A percentile compares a stretch with the other conserved stretches of the same genome.
phyloP scores from a whole-genome alignment of 495 filamentous ascomycete species.

The Astrocystis sublimbata region DNA sequence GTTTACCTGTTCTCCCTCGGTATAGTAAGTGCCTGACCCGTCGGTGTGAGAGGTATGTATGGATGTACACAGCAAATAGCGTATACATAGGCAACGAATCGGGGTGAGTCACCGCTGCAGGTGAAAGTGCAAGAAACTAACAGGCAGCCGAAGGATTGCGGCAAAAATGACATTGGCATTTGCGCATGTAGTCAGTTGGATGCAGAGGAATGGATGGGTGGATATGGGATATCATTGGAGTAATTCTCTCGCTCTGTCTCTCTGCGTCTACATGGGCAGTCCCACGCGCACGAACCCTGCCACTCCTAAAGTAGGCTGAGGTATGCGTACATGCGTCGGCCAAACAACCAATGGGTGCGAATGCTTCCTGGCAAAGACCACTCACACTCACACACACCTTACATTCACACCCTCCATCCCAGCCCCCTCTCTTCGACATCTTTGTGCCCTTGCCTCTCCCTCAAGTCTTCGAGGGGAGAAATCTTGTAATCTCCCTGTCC shows the following conservation, averaged over 20 bases:
- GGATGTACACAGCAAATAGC: too few relatives aligned
- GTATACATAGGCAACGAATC: too few relatives aligned
- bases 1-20: background rate
- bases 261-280: background rate
- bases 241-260: background rate
- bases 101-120: background rate
- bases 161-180: background rate
- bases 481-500: background rate
- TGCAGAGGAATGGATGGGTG: background rate
- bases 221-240: slow-evolving; percentile 13
- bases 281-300: slow-evolving; percentile 1
- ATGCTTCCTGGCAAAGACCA: background rate
- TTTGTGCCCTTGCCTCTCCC: background rate
- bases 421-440: background rate
- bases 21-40: background rate
- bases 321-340: background rate
- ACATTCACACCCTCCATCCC: background rate
- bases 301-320: background rate
- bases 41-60: slow-evolving; percentile 6
- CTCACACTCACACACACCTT: background rate
- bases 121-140: background rate
- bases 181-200: too few relatives aligned
- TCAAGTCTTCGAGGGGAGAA: background rate
- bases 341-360: slow-evolving; percentile 7
- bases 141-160: slow-evolving; percentile 10